Evolutionary conservation across 129 eudicot species (phyloP).

Genomic region (Oenanthe sinensis): DNA sequence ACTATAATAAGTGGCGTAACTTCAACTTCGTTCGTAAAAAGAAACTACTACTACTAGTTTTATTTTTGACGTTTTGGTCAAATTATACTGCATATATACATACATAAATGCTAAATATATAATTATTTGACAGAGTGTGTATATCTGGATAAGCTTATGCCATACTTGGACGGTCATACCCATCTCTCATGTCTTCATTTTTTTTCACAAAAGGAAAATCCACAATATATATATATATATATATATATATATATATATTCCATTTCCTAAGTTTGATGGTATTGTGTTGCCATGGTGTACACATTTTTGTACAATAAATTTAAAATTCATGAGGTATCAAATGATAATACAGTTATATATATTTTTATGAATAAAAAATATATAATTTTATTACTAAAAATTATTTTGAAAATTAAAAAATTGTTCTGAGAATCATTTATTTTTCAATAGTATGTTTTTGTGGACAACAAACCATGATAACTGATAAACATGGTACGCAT

Average conservation of each 20-base stretch:
- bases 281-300: not conserved
- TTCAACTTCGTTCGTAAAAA: not conserved
- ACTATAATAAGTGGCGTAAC: not conserved
- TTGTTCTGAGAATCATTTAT: too few species aligned
- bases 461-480: not conserved
- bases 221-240: not conserved
- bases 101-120: not conserved
- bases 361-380: too few species aligned
- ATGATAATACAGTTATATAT: too few species aligned
- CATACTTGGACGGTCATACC: not conserved
- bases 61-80: not conserved
- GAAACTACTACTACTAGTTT: not conserved
- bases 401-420: too few species aligned
- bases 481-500: not conserved
- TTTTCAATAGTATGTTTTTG: not conserved
- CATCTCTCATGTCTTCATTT: not conserved
- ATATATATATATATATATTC: too few species aligned
- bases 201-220: not conserved
- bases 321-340: too few species aligned
- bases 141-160: not conserved
- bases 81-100: not conserved
- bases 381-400: too few species aligned
- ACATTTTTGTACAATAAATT: not conserved
- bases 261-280: too few species aligned
- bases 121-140: not conserved